These are phyloP conservation scores for Euphorbia tirucalli DNA, from an alignment of 345 rosid species.

Conservation along the genomic window DNA sequence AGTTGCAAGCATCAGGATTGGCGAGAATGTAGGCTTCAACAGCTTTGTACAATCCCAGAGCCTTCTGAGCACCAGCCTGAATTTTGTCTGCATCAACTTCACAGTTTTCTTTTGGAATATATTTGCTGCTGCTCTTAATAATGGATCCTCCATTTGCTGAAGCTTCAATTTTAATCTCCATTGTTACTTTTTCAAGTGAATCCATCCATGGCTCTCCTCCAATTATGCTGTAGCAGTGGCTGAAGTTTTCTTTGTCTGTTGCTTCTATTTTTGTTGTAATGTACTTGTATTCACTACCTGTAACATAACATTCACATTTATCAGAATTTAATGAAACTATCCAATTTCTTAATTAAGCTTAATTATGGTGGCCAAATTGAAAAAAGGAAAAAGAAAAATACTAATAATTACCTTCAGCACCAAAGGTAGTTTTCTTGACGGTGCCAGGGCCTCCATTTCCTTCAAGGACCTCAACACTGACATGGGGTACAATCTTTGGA, in stretches of 20 bases:
- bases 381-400: no score
- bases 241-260: constrained; percentile 34
- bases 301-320: no score
- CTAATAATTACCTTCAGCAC: no score
- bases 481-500: neutral
- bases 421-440: no score
- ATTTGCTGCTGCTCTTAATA: neutral
- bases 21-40: neutral
- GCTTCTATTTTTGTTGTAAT: constrained; percentile 37
- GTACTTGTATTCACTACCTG: constrained; percentile 27
- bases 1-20: neutral
- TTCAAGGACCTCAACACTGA: neutral
- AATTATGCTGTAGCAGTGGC: constrained; percentile 31
- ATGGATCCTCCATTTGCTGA: constrained; percentile 35
- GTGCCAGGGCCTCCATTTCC: constrained; percentile 13
- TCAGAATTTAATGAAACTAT: no score
- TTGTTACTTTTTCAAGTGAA: constrained; percentile 26
- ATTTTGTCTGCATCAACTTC: constrained; percentile 2
- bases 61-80: neutral
- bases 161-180: constrained; percentile 35
- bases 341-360: no score
- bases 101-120: neutral
- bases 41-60: neutral
- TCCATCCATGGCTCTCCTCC: constrained; percentile 27
- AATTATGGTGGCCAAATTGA: no score